Conservation (phyloP, 345 rosid species). For the Bretschneidera sinensis region DNA sequence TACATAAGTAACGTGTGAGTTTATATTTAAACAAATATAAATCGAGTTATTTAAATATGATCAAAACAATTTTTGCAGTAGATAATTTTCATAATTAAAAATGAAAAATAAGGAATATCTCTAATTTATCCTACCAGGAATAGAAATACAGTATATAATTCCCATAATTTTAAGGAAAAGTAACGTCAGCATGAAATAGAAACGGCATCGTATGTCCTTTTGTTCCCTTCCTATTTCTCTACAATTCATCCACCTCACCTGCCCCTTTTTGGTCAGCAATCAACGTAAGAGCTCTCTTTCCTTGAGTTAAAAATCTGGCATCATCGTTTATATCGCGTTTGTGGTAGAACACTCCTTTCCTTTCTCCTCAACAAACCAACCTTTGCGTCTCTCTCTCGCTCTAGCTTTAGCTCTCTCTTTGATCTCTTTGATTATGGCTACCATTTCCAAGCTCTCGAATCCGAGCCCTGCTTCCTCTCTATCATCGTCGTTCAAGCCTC, state of each 20-base stretch:
- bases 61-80: no score
- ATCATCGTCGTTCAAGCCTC: slow-evolving; percentile 32
- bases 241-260: background rate
- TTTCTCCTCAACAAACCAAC: slow-evolving; percentile 13
- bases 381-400: background rate
- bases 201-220: background rate
- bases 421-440: slow-evolving; percentile 39
- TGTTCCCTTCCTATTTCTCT: slow-evolving; percentile 5
- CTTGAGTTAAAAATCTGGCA: background rate
- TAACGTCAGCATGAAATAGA: slow-evolving; percentile 7
- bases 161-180: no score
- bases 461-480: slow-evolving; percentile 33
- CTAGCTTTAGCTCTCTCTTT: slow-evolving; percentile 8
- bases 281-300: background rate
- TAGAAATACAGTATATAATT: no score
- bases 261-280: slow-evolving; percentile 9
- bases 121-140: no score
- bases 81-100: no score
- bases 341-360: background rate
- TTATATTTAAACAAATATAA: no score
- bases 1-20: no score
- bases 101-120: no score
- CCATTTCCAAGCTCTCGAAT: slow-evolving; percentile 69
- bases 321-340: slow-evolving; percentile 16
- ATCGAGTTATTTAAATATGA: no score